Conservation (phyloP, 331 rosid genomes). For the Acacia pycnantha region DNA sequence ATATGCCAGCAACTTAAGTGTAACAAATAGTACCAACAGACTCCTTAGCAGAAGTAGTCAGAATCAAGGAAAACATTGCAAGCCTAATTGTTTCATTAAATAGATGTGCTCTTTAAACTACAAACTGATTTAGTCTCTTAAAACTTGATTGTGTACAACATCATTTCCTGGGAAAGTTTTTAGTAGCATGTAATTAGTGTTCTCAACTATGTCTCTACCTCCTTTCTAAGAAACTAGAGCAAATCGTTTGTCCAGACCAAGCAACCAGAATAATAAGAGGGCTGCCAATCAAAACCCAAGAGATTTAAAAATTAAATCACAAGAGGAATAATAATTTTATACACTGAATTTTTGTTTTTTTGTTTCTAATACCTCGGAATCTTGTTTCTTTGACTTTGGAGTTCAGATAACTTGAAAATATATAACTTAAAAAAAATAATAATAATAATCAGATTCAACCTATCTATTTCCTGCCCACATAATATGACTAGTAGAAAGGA, state of each 20-base stretch:
- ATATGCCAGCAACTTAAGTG: not conserved
- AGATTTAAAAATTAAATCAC: not conserved
- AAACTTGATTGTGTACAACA: not conserved
- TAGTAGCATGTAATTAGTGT: not conserved
- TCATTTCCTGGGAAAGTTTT: not conserved
- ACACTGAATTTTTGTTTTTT: not conserved
- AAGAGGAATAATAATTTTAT: not conserved
- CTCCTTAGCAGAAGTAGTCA: not conserved
- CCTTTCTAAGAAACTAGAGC: not conserved
- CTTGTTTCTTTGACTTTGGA: not conserved
- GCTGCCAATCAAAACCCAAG: slow-evolving; percentile 1
- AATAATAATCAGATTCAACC: slow-evolving; percentile 1
- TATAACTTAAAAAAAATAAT: not conserved
- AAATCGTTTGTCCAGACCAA: not conserved
- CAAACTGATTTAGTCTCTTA: not conserved
- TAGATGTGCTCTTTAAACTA: not conserved
- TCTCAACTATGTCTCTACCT: not conserved
- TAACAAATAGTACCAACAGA: not conserved
- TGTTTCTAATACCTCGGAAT: not conserved
- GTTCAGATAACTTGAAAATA: not conserved
- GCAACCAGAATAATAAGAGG: not conserved
- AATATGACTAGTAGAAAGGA: not conserved
- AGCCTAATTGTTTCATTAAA: not conserved
- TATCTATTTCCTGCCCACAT: slow-evolving; percentile 15
- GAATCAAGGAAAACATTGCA: not conserved